Percentiles rank a stretch among this genome's conserved stretches.
Evolutionary conservation across 306 rosid genomes (phyloP).

Genomic region (Canavalia ensiformis): DNA sequence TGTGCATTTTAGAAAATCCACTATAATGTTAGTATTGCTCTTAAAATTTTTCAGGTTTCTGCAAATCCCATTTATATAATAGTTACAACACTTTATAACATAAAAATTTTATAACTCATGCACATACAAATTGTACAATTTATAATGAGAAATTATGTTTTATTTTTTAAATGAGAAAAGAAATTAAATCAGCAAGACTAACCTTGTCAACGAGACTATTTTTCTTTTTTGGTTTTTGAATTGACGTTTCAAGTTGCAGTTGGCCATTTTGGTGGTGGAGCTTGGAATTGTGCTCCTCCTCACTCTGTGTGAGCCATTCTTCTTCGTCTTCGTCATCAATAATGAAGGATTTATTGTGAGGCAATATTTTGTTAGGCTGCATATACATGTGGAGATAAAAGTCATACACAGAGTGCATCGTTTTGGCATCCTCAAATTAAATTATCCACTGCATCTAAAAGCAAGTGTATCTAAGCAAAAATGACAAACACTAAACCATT

Average conservation of each 20-base stretch:
- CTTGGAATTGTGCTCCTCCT: constrained; percentile 7
- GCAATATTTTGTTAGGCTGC: constrained; percentile 28
- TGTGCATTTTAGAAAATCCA: constrained; percentile 3
- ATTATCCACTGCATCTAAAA: too few species aligned
- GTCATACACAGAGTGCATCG: neutral
- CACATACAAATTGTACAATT: too few species aligned
- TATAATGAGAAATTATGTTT: too few species aligned
- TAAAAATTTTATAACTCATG: neutral
- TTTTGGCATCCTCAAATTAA: neutral
- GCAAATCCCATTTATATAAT: neutral
- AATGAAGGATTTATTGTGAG: constrained; percentile 2
- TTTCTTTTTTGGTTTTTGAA: constrained; percentile 32
- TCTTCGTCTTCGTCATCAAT: constrained; percentile 24
- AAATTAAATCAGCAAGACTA: neutral
- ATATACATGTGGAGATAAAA: neutral
- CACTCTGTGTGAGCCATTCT: constrained; percentile 37
- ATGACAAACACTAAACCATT: too few species aligned
- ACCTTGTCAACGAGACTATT: neutral
- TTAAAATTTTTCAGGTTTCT: too few species aligned
- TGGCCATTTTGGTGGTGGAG: neutral
- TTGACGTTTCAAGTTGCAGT: constrained; percentile 18
- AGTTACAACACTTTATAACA: neutral
- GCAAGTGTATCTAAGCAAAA: too few species aligned
- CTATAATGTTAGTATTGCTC: neutral
- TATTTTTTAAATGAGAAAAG: neutral